Evolutionary conservation across 164 flowering plant species (phyloP), one percentile per base, ranked within the genome.

Genomic region (Euptelea pleiosperma): DNA sequence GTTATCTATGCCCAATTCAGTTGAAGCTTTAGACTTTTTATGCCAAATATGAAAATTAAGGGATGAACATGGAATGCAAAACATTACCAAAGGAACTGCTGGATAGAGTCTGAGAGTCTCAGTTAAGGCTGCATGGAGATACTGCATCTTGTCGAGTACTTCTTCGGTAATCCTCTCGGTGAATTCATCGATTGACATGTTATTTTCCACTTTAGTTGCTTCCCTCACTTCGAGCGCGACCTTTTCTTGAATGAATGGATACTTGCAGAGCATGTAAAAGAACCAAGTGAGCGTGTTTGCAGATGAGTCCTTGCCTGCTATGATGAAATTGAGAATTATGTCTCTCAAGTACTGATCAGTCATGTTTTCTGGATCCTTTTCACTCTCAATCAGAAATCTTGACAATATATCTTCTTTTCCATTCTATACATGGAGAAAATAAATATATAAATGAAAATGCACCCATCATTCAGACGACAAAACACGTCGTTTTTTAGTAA

Each of bases 101-200:
- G 98, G 98, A 61, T 82, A 86, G 34, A 92, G 83, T 42, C 96
- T 82, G 41, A 92, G 78, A 31, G 96, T 89, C 72, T 89, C 96
- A 8, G 91, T 70, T 25, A 87, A 61, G 2, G 94, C 73, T 29
- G 98, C 96, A 67, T 87, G 91, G 51, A 93, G 87, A 68, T 86
- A 83, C 3, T 89, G 85, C 96, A 93, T 83, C 59, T 74, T 82
- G 16, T 81, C 92, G 0, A 87, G 61, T 15, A 76, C 71, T 40
- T 76, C 83, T 33, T 87, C 96, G 31, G 58, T 76, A 49, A 86
- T 12, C 31, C 55, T 62, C 1, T 60, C 71, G 0, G 80, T 76
- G 53, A 80, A 68, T 14, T 81, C 83, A 1, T 65, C 55, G 34
- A 52, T 49, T 15, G 61, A 30, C 2, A 36, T 28, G 3, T 26